A percentile compares a stretch with the other conserved stretches of the same genome.
Evolutionary conservation across 257 asterid species (phyloP).

Genomic region (Capsicum rhomboideum): DNA sequence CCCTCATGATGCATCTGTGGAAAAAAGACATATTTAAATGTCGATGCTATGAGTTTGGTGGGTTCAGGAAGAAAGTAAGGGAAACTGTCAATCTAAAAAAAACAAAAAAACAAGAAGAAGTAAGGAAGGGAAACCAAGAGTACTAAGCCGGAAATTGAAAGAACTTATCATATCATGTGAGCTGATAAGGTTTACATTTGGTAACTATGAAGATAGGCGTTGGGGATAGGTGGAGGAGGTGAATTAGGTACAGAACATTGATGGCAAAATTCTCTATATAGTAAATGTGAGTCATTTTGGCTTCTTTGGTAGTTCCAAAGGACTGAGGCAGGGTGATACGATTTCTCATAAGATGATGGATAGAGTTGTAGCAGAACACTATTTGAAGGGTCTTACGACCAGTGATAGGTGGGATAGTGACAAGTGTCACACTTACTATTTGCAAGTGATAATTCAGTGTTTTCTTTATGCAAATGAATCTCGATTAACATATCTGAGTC

Average conservation of each 20-base stretch:
- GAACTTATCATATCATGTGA: neutral
- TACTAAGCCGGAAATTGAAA: neutral
- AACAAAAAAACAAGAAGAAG: neutral
- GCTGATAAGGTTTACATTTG: neutral
- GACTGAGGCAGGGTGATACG: neutral
- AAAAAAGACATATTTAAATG: too few relatives aligned
- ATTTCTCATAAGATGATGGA: neutral
- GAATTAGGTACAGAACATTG: neutral
- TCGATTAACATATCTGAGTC: neutral
- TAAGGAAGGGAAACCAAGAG: neutral
- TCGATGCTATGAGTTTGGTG: neutral
- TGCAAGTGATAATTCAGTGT: neutral
- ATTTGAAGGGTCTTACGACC: neutral
- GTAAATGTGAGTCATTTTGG: neutral
- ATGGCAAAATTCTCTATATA: neutral
- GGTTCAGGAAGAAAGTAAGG: neutral
- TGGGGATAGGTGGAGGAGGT: neutral
- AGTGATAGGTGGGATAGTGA: neutral
- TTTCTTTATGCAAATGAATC: neutral
- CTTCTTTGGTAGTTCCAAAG: neutral
- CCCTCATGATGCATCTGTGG: neutral
- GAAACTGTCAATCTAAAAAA: neutral
- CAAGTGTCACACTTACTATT: neutral
- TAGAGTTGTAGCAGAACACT: neutral
- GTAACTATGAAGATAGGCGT: neutral